Base-by-base conservation (phyloP, 2,329 filamentous ascomycete species). In the Colletotrichum sp. region DNA sequence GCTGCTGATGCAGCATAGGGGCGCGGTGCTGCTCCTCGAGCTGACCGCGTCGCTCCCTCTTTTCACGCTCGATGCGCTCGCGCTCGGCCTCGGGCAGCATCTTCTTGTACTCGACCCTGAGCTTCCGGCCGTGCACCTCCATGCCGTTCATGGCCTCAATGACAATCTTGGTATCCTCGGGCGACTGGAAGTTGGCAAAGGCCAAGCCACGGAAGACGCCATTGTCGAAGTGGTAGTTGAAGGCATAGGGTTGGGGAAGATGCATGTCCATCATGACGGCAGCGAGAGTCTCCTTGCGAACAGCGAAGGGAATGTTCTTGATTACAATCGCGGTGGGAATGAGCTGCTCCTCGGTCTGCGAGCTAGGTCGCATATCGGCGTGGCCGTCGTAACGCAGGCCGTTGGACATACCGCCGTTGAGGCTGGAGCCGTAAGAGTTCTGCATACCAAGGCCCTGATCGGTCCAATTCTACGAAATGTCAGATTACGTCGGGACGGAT, bases 191-290 rank as follows among this genome's bases (percentile, higher is more conserved):
- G 86, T 99, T 99, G 83, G 97, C 97, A 87, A 99, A 99, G 3
- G 97, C 97, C 68, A 99, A 89, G 8, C 97, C 97, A 74, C 97
- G 91, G 88, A 99, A 99, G 32, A 99, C 96, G 32, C 97, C 97
- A 81, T 98, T 98, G 83, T 99, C 97, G 83, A 99, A 99, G 85
- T 99, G 97, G 82, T 99, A 99, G 89, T 99, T 99, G 90, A 99
- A 99, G 14, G 97, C 97, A 83, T 99, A 99, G 0, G 97, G 97
- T 79, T 99, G 92, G 2, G 97, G 97, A 52, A 99, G 91, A 79
- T 95, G 94, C 90, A 99, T 92, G 24, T 98, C 95, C 10, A 96
- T 95, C 97, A 99, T 99, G 79, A 98, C 90, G 77, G 93, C 92
- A 39, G 98, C 95, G 52, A 99, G 90, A 81, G 96, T 95, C 86